Conservation (phyloP, 805 yeast species). For the Kluyveromyces wickerhamii region DNA sequence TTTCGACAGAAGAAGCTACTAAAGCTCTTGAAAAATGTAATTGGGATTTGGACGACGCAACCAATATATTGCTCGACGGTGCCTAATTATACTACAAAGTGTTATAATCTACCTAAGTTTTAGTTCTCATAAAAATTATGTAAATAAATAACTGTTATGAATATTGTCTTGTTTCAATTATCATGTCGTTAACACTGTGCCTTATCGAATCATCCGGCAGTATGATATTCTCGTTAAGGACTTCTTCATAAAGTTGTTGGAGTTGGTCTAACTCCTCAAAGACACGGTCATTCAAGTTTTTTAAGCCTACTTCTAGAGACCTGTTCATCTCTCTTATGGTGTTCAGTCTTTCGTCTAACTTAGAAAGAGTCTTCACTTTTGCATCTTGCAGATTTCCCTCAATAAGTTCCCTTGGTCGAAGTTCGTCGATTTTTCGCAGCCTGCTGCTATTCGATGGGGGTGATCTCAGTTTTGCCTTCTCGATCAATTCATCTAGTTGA, state of each 20-base stretch:
- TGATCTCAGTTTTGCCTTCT: slow-evolving; percentile 26
- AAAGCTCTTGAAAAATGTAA: slow-evolving; percentile 60
- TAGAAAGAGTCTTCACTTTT: slow-evolving; percentile 14
- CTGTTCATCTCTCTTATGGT: slow-evolving; percentile 18
- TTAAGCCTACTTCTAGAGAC: slow-evolving; percentile 18
- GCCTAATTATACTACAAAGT: slow-evolving; percentile 32
- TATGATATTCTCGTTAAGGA: slow-evolving; percentile 19
- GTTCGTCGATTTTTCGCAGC: slow-evolving; percentile 14
- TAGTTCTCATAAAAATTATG: background rate
- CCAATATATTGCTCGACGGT: slow-evolving; percentile 71
- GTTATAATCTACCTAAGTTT: background rate
- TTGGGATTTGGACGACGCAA: slow-evolving; percentile 81
- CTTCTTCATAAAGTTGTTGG: slow-evolving; percentile 26
- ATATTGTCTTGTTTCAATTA: slow-evolving; percentile 13
- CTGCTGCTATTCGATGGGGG: slow-evolving; percentile 6
- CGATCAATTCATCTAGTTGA: slow-evolving; percentile 33
- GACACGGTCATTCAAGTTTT: slow-evolving; percentile 14
- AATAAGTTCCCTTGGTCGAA: slow-evolving; percentile 20
- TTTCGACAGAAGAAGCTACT: slow-evolving; percentile 53
- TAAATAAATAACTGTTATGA: slow-evolving; percentile 3
- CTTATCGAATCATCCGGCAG: slow-evolving; percentile 17
- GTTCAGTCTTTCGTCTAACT: slow-evolving; percentile 18
- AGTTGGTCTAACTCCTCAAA: slow-evolving; percentile 20
- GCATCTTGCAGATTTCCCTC: slow-evolving; percentile 20
- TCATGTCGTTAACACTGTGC: slow-evolving; percentile 24